Base-by-base conservation (phyloP, 495 filamentous ascomycete species). In the Aspergillus asperescens region DNA sequence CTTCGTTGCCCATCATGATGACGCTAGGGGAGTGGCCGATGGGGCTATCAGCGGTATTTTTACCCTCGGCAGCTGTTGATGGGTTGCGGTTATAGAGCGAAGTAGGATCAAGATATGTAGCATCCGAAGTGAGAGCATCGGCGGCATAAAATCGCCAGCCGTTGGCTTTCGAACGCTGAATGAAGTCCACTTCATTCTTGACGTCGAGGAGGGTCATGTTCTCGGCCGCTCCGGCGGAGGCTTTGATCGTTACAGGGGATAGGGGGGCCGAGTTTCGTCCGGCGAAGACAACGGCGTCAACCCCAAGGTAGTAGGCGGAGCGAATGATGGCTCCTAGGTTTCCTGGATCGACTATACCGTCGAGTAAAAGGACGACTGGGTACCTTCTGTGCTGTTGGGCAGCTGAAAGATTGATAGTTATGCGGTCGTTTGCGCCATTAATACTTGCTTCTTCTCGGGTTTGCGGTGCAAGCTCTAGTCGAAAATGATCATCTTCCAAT, bases 251-350 rank as follows among this genome's bases (percentile, higher is more conserved):
- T 8, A 89, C 79, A 1, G 89, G 73, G 23, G 84, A 86, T 34
- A 96, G 67, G 1, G 82, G 77, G 0, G 90, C 88, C 9, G 84
- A 87, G 60, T 80, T 78, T 38, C 76, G 74, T 24, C 78, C 78
- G 5, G 87, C 83, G 50, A 88, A 81, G 7, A 79, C 77, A 38
- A 94, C 70, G 6, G 86, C 89, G 52, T 88, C 84, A 12, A 87
- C 84, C 31, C 93, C 93, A 3, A 96, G 78, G 67, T 88, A 98
- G 59, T 86, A 83, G 4, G 88, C 87, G 18, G 88, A 85, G 18
- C 93, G 86, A 27, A 96, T 74, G 50, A 96, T 95, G 3, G 84
- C 86, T 23, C 93, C 93, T 3, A 96, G 72, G 64, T 98, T 98
- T 1, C 89, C 90, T 2, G 89, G 83, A 67, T 98, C 92, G 7